Evolutionary conservation across 164 flowering plant genomes (phyloP).

Genomic region (Vitis rupestris): DNA sequence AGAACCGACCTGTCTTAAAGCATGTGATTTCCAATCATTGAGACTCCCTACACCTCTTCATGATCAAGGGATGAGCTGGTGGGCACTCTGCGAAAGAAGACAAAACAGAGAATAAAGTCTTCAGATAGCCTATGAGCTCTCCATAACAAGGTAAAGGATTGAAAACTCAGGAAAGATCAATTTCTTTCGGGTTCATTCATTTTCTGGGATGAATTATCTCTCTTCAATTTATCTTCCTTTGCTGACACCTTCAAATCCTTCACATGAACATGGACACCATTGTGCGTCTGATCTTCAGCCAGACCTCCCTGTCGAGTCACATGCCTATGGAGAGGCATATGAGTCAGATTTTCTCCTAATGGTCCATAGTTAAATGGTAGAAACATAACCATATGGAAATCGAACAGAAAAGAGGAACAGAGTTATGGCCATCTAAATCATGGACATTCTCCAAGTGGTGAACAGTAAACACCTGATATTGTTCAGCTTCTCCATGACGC

Average conservation of each 20-base stretch:
- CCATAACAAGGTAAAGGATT: no score
- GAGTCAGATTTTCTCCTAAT: slow-evolving; percentile 26
- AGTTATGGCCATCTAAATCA: slow-evolving; percentile 19
- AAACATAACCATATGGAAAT: slow-evolving; percentile 28
- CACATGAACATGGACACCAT: slow-evolving; percentile 17
- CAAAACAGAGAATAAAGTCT: no score
- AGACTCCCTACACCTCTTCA: no score
- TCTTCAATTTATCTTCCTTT: slow-evolving; percentile 24
- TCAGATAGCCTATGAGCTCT: no score
- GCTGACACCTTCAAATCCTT: slow-evolving; percentile 22
- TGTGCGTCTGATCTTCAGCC: slow-evolving; percentile 18
- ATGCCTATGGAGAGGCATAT: slow-evolving; percentile 26
- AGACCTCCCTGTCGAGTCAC: slow-evolving; percentile 27
- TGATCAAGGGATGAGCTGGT: no score
- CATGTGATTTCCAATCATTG: no score
- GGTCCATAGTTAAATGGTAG: slow-evolving; percentile 24
- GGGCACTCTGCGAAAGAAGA: no score
- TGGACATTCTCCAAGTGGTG: slow-evolving; percentile 23
- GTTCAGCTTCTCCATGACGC: slow-evolving; percentile 14
- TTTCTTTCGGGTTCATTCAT: slow-evolving; percentile 20
- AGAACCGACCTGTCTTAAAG: no score
- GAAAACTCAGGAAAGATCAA: neutral
- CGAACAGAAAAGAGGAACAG: slow-evolving; percentile 26
- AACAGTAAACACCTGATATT: slow-evolving; percentile 20
- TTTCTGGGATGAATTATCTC: slow-evolving; percentile 17